Evolutionary conservation across 176 grass and related monocot species (phyloP).

Genomic region (Rhynchospora tenuis): DNA sequence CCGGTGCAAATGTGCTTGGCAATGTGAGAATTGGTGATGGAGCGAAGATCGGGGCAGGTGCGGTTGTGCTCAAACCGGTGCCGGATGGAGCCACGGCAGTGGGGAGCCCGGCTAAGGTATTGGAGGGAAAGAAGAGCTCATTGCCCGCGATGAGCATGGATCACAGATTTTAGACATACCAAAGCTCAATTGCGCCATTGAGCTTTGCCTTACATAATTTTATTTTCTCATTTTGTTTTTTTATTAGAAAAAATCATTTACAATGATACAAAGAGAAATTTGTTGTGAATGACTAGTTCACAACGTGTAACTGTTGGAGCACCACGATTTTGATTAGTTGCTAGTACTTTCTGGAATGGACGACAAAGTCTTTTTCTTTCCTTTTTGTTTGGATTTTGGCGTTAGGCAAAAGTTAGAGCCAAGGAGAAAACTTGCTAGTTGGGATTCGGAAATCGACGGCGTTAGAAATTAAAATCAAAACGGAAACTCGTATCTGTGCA

Average conservation of each 20-base stretch:
- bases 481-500: not conserved
- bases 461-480: not conserved
- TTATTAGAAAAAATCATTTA: not conserved
- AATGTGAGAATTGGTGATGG: constrained; percentile 56
- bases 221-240: not conserved
- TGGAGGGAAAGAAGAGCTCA: constrained; percentile 36
- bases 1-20: constrained; percentile 76
- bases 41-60: constrained; percentile 71
- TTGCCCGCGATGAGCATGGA: constrained; percentile 57
- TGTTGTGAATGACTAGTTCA: constrained; percentile 23
- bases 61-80: constrained; percentile 65
- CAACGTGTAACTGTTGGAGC: constrained; percentile 20
- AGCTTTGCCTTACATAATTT: not conserved
- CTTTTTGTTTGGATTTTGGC: not conserved
- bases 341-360: constrained; percentile 1
- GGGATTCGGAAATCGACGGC: not conserved
- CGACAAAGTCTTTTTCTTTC: not conserved
- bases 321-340: constrained; percentile 9
- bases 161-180: constrained; percentile 29
- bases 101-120: constrained; percentile 54
- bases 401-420: not conserved
- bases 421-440: not conserved
- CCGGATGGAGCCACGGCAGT: constrained; percentile 51
- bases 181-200: not conserved
- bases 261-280: not conserved